Percentiles rank a stretch among this genome's conserved stretches.
phyloP scores from a whole-genome alignment of 768 basidiomycete species.

The Trichaptum fuscoviolaceum region DNA sequence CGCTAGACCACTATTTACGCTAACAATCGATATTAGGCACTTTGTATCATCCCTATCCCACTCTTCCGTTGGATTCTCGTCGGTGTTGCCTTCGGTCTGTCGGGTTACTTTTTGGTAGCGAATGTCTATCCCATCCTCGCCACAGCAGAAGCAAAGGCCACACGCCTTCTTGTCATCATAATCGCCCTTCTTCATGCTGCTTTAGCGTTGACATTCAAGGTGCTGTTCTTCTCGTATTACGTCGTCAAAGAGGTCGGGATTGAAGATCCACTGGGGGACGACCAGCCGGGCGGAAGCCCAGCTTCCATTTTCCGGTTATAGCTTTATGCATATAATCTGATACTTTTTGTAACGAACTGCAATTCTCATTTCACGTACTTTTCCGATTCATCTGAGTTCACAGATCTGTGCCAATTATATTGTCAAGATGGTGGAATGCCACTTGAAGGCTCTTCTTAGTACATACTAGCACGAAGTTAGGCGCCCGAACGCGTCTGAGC shows the following conservation, averaged over 20 bases:
- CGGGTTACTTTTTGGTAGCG: conserved; percentile 79
- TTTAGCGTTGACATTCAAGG: conserved; percentile 82
- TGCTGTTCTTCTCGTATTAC: conserved; percentile 65
- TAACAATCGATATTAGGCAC: conserved; percentile 38
- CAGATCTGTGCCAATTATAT: neutral
- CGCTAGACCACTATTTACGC: neutral
- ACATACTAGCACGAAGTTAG: too few relatives aligned
- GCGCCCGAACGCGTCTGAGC: too few relatives aligned
- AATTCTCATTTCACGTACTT: neutral
- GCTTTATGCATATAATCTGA: neutral
- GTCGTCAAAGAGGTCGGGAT: conserved; percentile 35
- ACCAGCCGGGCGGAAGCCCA: neutral
- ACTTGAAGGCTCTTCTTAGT: too few relatives aligned
- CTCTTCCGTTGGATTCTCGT: conserved; percentile 80
- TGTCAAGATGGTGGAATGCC: too few relatives aligned
- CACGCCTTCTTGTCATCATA: conserved; percentile 74
- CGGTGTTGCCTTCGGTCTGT: conserved; percentile 65
- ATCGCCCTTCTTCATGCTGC: conserved; percentile 72
- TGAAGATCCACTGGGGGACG: conserved; percentile 21
- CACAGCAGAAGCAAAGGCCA: conserved; percentile 83
- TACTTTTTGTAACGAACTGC: neutral
- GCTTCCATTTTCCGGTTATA: neutral
- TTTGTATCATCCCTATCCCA: conserved; percentile 83
- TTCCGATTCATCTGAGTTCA: neutral
- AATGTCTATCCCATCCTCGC: conserved; percentile 91